These are phyloP conservation scores for Cystobasidium sp. DNA, from an alignment of 1,284 basidiomycete species.

Conservation along the genomic window DNA sequence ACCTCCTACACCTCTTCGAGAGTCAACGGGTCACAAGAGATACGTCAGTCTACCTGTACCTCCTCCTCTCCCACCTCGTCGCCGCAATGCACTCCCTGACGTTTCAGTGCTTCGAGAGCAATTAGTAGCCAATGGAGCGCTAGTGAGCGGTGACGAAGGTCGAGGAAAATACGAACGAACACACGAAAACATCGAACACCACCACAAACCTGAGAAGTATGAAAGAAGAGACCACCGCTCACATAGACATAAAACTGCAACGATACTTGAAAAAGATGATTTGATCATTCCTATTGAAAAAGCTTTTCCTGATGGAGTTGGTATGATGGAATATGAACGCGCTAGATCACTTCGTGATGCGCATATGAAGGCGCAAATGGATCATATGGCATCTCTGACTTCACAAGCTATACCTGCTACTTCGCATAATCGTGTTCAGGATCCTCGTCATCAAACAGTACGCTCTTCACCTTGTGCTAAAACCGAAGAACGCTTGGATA, in stretches of 20 bases:
- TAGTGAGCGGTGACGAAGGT: background rate
- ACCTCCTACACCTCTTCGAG: too few relatives aligned
- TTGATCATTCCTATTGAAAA: background rate
- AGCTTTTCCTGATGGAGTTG: slow-evolving; percentile 1
- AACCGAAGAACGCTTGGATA: background rate
- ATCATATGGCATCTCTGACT: too few relatives aligned
- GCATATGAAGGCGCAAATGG: too few relatives aligned
- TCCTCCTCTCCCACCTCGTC: slow-evolving; percentile 6
- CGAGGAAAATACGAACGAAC: background rate
- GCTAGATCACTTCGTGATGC: background rate
- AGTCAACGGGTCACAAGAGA: background rate
- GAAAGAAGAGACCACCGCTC: background rate
- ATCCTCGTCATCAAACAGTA: too few relatives aligned
- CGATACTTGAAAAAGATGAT: background rate
- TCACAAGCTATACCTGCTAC: too few relatives aligned
- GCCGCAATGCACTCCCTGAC: background rate
- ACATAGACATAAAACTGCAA: background rate
- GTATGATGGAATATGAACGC: slow-evolving; percentile 5
- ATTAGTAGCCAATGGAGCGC: slow-evolving; percentile 2
- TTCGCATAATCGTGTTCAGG: too few relatives aligned
- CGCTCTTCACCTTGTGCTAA: background rate
- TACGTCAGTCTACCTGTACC: background rate
- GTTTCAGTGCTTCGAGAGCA: background rate
- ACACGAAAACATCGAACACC: background rate
- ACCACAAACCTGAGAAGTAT: background rate